Base-by-base conservation (phyloP, 2,329 filamentous ascomycete species). In the Graphium sp. region DNA sequence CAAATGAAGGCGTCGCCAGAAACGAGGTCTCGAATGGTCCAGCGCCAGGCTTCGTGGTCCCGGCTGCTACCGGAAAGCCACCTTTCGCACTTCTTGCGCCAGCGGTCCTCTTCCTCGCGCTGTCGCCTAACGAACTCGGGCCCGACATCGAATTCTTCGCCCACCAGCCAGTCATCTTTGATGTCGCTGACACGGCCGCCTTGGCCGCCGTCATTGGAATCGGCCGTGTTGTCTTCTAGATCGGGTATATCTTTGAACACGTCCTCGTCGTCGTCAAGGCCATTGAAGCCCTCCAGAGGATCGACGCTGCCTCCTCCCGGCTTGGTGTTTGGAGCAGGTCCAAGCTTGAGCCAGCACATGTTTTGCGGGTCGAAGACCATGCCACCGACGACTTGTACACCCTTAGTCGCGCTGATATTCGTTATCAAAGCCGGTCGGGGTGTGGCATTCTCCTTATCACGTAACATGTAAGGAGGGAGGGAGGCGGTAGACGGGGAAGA, bases 321-420 rank as follows among this genome's bases (percentile, higher is more conserved):
- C 33, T 55, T 58, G 23, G 51, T 42, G 28, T 58, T 57, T n/a
- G 49, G 48, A 7, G 21, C 15, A 12, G 14, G 50, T 26, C 63
- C 59, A 35, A 89, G 60, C 50, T 93, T 94, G 32, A 95, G 65
- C 89, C 89, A 98, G 49, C 84, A 91, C 87, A 98, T 95, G 41
- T 82, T 82, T 36, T 83, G 76, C 4, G 89, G 89, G 46, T 98
- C 89, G 48, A 95, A 98, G 7, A 95, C 79, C 89, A 98, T 98
- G 40, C 84, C 83, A n/a, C 84, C 81, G 33, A 94, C 84, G 20
- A 94, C 79, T 52, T 94, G 85, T 10, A 93, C 78, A 35, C 83
- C 85, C 44, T 87, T 81, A 35, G 76, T 74, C 5, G 74, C 66
- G 31, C 78, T 80, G 38, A 94, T 81, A 39, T 93, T 89, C 26